Percentiles rank a stretch among this genome's conserved stretches.
Conservation (phyloP, 73 alveolate genomes). For the Halteria grandinella region DNA sequence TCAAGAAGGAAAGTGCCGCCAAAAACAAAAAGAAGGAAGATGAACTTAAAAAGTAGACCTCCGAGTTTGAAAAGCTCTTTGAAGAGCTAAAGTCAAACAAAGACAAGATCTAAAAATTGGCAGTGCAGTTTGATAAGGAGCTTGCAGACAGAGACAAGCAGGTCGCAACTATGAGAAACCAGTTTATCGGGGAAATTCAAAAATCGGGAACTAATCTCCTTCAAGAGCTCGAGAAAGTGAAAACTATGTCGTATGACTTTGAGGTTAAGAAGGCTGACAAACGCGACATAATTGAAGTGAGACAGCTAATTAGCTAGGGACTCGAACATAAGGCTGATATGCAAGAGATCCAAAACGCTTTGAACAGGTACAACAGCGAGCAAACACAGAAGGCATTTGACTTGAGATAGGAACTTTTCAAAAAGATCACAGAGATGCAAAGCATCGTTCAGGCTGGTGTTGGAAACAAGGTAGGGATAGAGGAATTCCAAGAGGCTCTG, state of each 20-base stretch:
- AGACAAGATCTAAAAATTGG: slow-evolving; percentile 46
- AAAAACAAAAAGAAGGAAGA: slow-evolving; percentile 26
- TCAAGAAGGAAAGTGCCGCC: neutral
- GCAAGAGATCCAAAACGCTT: slow-evolving; percentile 6
- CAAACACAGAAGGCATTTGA: slow-evolving; percentile 12
- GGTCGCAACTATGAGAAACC: neutral
- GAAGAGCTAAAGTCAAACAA: slow-evolving; percentile 35
- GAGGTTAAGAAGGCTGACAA: slow-evolving; percentile 44
- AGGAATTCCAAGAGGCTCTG: slow-evolving; percentile 25
- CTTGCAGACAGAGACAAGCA: slow-evolving; percentile 49
- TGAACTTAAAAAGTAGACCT: slow-evolving; percentile 18
- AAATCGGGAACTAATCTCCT: neutral
- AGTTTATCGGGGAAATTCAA: slow-evolving; percentile 22
- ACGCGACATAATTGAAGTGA: slow-evolving; percentile 28
- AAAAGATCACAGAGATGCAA: slow-evolving; percentile 26
- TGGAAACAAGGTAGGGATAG: neutral
- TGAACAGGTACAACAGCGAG: slow-evolving; percentile 20
- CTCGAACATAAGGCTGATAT: slow-evolving; percentile 22
- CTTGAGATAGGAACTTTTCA: slow-evolving; percentile 7
- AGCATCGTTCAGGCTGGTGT: neutral
- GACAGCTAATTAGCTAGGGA: neutral
- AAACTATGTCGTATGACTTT: slow-evolving; percentile 19
- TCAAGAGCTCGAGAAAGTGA: slow-evolving; percentile 20
- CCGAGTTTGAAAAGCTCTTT: slow-evolving; percentile 8
- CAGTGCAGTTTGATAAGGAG: slow-evolving; percentile 46